These are phyloP conservation scores for Beta corolliflora DNA, from an alignment of 179 eudicot species.

Conservation along the genomic window DNA sequence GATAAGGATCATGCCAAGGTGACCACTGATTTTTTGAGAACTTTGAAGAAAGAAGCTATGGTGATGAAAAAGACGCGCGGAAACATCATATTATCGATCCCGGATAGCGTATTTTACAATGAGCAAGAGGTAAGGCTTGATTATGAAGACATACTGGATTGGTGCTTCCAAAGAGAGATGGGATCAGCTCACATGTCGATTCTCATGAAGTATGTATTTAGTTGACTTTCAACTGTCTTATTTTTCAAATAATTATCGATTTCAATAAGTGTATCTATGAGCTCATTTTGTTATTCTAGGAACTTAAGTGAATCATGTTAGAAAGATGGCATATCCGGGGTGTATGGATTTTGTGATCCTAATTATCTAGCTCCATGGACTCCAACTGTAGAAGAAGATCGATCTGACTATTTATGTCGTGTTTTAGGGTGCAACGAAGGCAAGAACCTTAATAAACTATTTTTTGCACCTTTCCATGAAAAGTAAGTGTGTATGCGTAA, in stretches of 20 bases:
- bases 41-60: neutral
- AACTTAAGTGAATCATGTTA: neutral
- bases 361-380: neutral
- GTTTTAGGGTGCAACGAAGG: neutral
- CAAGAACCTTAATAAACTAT: neutral
- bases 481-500: too few relatives aligned
- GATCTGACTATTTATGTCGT: neutral
- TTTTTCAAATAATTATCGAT: too few relatives aligned
- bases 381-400: neutral
- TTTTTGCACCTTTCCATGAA: neutral
- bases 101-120: neutral
- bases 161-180: neutral
- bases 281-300: too few relatives aligned
- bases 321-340: neutral
- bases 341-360: constrained; percentile 8
- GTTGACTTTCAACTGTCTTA: too few relatives aligned
- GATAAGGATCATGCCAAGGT: neutral
- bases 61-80: neutral
- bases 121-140: neutral
- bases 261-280: too few relatives aligned
- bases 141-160: neutral
- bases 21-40: neutral
- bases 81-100: neutral
- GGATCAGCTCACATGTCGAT: neutral
- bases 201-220: neutral